These are phyloP conservation scores for Boletus sensibilis DNA, from an alignment of 768 basidiomycete genomes.

Conservation along the genomic window DNA sequence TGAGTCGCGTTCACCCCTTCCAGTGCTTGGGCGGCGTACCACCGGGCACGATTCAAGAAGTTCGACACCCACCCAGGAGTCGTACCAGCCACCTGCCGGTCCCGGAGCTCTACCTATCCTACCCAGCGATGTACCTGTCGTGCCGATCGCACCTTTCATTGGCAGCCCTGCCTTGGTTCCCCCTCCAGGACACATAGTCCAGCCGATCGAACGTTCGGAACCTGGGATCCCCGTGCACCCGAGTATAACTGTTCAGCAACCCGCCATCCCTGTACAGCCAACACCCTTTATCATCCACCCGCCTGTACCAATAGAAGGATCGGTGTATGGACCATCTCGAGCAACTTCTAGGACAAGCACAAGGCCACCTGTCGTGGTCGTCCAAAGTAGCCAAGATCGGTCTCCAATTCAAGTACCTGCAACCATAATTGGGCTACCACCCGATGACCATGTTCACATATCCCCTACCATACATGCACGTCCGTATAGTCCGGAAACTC, in stretches of 20 bases:
- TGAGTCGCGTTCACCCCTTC: constrained; percentile 16
- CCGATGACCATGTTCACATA: constrained; percentile 12
- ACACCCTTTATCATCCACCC: constrained; percentile 21
- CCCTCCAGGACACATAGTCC: constrained; percentile 24
- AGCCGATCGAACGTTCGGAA: not conserved
- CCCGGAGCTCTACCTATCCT: constrained; percentile 17
- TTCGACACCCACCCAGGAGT: constrained; percentile 29
- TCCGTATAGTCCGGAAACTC: constrained; percentile 11
- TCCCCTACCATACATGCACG: constrained; percentile 28
- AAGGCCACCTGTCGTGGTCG: constrained; percentile 16
- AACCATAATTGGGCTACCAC: constrained; percentile 16
- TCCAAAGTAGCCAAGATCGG: constrained; percentile 16
- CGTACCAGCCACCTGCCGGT: constrained; percentile 16
- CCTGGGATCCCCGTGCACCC: constrained; percentile 9
- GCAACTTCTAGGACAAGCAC: constrained; percentile 15
- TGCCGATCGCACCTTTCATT: constrained; percentile 14
- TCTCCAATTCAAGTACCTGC: constrained; percentile 24
- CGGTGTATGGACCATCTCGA: constrained; percentile 15
- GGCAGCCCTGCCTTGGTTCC: constrained; percentile 5
- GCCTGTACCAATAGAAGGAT: constrained; percentile 7
- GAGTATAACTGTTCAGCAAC: constrained; percentile 1
- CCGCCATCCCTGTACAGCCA: not conserved
- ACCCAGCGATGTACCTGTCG: constrained; percentile 11
- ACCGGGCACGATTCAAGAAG: constrained; percentile 12
- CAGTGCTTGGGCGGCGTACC: constrained; percentile 15